A percentile compares a stretch with the other conserved stretches of the same genome.
phyloP scores from a whole-genome alignment of 495 filamentous ascomycete species.

The Xylaria venustula region DNA sequence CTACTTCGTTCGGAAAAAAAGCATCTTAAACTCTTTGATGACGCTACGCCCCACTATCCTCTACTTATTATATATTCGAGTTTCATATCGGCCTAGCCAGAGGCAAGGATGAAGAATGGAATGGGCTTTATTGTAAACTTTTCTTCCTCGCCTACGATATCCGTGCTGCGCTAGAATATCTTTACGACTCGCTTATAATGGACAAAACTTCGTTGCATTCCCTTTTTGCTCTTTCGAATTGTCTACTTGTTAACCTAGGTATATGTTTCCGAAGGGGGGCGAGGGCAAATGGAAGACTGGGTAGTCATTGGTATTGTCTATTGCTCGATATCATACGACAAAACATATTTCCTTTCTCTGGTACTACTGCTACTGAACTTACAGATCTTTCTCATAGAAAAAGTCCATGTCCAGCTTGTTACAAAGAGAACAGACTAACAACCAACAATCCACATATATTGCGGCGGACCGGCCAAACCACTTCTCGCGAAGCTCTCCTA shows the following conservation, averaged over 20 bases:
- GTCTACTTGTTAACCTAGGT: neutral
- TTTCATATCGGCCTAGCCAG: neutral
- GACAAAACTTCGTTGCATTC: constrained; percentile 5
- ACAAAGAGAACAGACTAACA: neutral
- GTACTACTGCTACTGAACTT: constrained; percentile 4
- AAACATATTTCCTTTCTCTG: neutral
- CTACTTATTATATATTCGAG: constrained; percentile 2
- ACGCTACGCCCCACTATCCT: constrained; percentile 4
- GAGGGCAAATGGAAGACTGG: neutral
- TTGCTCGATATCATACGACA: neutral
- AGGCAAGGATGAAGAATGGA: neutral
- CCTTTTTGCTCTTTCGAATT: neutral
- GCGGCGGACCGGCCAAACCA: constrained; percentile 5
- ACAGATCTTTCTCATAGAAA: constrained; percentile 8
- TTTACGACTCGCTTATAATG: constrained; percentile 6
- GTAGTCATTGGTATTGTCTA: constrained; percentile 1
- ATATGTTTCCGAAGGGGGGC: neutral
- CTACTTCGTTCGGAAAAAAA: neutral
- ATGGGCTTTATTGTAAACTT: neutral
- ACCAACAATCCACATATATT: neutral
- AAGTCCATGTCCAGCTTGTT: neutral
- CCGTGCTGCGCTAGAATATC: constrained; percentile 7
- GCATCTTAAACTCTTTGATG: neutral
- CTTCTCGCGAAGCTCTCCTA: neutral
- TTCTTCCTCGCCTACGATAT: neutral